Conservation (phyloP, 805 yeast genomes). For the Suhomyces faveliae region DNA sequence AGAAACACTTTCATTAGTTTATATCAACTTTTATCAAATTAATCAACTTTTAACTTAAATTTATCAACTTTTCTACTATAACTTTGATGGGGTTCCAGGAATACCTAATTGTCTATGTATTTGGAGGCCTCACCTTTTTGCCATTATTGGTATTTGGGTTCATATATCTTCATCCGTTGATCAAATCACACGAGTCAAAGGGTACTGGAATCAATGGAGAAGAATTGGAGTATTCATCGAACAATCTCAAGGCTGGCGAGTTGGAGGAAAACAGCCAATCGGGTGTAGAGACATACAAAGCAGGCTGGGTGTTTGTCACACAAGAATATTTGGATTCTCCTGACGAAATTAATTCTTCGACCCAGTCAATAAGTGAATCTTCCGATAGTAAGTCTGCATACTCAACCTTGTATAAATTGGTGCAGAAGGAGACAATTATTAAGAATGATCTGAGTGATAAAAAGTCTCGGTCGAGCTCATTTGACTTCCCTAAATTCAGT, state of each 20-base stretch:
- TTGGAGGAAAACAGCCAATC: conserved; percentile 57
- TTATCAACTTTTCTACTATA: no score
- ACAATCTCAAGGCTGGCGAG: conserved; percentile 53
- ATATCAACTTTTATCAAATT: no score
- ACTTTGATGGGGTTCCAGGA: not conserved
- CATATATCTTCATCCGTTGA: conserved; percentile 40
- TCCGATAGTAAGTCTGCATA: conserved; percentile 54
- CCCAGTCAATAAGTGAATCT: conserved; percentile 43
- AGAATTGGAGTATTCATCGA: conserved; percentile 23
- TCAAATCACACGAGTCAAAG: conserved; percentile 17
- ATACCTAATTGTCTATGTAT: conserved; percentile 49
- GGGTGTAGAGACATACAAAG: conserved; percentile 61
- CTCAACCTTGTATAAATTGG: conserved; percentile 57
- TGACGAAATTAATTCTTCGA: conserved; percentile 47
- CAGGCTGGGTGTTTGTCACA: conserved; percentile 86
- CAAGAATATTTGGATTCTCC: conserved; percentile 56
- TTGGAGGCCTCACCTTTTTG: conserved; percentile 82
- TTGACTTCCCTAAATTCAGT: conserved; percentile 6
- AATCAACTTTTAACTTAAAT: no score
- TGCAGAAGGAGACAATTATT: conserved; percentile 31
- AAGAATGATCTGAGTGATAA: conserved; percentile 5
- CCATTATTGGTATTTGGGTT: conserved; percentile 51
- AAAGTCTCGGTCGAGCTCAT: conserved; percentile 8
- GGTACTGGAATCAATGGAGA: conserved; percentile 10
- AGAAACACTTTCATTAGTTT: no score